phyloP scores from a whole-genome alignment of 2,329 filamentous ascomycete species.

The Colletotrichum eleusines region DNA sequence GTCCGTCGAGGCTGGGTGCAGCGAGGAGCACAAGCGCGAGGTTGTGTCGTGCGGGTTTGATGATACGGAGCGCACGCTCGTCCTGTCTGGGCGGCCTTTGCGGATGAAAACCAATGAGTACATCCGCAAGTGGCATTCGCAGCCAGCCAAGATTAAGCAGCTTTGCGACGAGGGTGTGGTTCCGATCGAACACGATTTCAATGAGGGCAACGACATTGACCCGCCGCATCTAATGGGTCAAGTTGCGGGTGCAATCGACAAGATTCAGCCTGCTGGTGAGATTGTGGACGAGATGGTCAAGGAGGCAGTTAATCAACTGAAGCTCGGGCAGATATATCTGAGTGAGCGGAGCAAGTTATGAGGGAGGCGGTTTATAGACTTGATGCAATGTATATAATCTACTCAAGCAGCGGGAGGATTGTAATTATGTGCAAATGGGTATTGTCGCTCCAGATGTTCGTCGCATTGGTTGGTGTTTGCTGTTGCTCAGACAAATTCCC shows the following conservation, averaged over 20 bases:
- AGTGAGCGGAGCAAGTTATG: conserved; percentile 57
- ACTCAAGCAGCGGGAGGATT: background rate
- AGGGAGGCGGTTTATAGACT: conserved; percentile 44
- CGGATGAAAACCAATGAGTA: conserved; percentile 87
- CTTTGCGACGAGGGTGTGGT: conserved; percentile 83
- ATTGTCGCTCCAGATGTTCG: conserved; percentile 22
- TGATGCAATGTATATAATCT: background rate
- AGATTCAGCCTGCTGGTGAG: conserved; percentile 82
- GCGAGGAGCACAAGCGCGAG: conserved; percentile 83
- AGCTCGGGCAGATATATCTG: conserved; percentile 71
- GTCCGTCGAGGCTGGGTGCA: conserved; percentile 82
- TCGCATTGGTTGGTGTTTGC: background rate
- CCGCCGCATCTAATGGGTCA: conserved; percentile 94
- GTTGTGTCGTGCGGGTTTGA: conserved; percentile 84
- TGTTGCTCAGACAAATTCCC: conserved; percentile 20
- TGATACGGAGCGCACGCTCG: conserved; percentile 85
- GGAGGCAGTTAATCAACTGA: conserved; percentile 78
- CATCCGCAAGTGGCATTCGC: conserved; percentile 81
- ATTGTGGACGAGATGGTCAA: conserved; percentile 94
- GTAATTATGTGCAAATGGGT: conserved; percentile 21
- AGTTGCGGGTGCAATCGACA: conserved; percentile 82
- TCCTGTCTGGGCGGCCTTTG: conserved; percentile 84
- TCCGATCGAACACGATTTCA: conserved; percentile 85
- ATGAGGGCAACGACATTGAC: conserved; percentile 85
- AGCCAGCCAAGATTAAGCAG: conserved; percentile 79